Conservation (phyloP, 257 asterid genomes). For the Thymus quinquecostatus region DNA sequence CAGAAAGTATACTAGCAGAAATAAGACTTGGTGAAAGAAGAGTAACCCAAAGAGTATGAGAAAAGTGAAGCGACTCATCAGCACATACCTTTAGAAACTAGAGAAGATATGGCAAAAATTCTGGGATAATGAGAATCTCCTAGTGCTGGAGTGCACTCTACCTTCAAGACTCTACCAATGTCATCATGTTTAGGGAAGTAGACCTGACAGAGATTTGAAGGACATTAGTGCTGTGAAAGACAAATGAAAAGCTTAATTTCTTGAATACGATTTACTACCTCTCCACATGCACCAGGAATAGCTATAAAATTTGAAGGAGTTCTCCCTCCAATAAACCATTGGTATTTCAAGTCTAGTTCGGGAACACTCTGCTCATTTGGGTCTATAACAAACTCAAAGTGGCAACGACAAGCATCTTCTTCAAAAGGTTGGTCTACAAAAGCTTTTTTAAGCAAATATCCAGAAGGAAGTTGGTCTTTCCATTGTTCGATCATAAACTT, state of each 20-base stretch:
- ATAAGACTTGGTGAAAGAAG: not conserved
- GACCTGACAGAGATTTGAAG: constrained; percentile 46
- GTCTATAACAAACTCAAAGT: constrained; percentile 81
- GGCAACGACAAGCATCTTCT: constrained; percentile 92
- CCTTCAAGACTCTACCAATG: constrained; percentile 75
- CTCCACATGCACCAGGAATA: constrained; percentile 72
- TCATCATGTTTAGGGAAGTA: constrained; percentile 84
- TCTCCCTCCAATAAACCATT: constrained; percentile 84
- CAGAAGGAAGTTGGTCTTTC: constrained; percentile 90
- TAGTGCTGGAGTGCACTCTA: constrained; percentile 79
- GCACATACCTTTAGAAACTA: constrained; percentile 80
- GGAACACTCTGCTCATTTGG: constrained; percentile 49
- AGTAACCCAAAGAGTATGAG: constrained; percentile 1
- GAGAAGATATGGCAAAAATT: constrained; percentile 83
- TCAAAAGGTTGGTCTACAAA: constrained; percentile 78
- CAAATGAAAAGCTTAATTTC: constrained; percentile 18
- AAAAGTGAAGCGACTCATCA: constrained; percentile 12
- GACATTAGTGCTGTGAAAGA: constrained; percentile 6
- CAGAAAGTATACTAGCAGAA: not conserved
- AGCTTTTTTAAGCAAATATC: constrained; percentile 75
- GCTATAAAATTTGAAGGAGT: constrained; percentile 70
- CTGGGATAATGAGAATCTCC: constrained; percentile 70
- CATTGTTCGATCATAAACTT: constrained; percentile 92
- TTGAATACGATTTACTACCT: constrained; percentile 54
- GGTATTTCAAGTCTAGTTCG: constrained; percentile 65